These are phyloP conservation scores for Lentinula sp. DNA, from an alignment of 768 basidiomycete species.

Conservation along the genomic window DNA sequence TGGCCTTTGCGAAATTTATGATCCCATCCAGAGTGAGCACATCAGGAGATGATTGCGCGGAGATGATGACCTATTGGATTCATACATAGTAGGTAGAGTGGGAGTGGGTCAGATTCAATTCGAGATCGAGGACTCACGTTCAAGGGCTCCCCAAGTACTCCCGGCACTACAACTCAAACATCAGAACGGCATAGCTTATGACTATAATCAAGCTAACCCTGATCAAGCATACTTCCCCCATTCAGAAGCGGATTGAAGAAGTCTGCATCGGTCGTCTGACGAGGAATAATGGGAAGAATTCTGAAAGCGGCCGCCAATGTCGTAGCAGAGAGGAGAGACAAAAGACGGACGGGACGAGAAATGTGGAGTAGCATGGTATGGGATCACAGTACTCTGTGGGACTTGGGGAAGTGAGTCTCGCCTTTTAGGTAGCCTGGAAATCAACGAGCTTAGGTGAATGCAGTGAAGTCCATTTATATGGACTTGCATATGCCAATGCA, in stretches of 20 bases:
- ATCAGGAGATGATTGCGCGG: conserved; percentile 49
- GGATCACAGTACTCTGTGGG: not conserved
- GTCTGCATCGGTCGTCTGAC: conserved; percentile 12
- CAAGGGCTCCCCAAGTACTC: conserved; percentile 62
- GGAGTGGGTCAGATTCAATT: not conserved
- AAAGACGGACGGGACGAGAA: not conserved
- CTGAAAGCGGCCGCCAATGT: not conserved
- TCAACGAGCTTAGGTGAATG: no score
- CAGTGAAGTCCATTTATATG: no score
- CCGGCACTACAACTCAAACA: not conserved
- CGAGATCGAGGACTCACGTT: conserved; percentile 37
- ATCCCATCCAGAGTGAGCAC: conserved; percentile 54
- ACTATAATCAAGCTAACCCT: conserved; percentile 19
- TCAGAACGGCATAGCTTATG: not conserved
- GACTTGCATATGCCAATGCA: no score
- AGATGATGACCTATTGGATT: conserved; percentile 48
- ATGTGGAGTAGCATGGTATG: not conserved
- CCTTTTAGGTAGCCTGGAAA: no score
- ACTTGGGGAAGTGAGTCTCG: not conserved
- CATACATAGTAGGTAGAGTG: no score
- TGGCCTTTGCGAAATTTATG: conserved; percentile 52
- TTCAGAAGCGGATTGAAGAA: conserved; percentile 38
- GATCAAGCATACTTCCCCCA: conserved; percentile 66
- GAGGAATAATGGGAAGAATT: conserved; percentile 5
- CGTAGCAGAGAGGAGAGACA: not conserved